Conservation (phyloP, 495 filamentous ascomycete genomes). For the Chaetomidium leptoderma region DNA sequence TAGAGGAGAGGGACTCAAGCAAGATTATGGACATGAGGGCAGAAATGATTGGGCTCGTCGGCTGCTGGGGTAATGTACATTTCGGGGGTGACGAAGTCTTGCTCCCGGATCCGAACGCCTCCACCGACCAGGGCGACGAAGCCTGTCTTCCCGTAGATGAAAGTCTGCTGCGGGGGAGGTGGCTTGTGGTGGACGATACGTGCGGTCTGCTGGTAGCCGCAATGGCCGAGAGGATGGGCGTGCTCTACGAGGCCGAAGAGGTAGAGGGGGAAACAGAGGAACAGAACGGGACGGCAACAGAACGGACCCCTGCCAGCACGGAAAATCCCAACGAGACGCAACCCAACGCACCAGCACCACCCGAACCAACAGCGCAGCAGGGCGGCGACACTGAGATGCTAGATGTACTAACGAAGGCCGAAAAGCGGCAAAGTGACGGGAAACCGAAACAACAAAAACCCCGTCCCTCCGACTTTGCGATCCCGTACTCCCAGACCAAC, state of each 20-base stretch:
- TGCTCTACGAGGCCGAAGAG: constrained; percentile 56
- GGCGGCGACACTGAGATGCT: constrained; percentile 22
- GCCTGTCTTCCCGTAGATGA: constrained; percentile 19
- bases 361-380: background rate
- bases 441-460: constrained; percentile 30
- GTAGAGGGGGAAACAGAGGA: constrained; percentile 5
- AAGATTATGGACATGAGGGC: constrained; percentile 87
- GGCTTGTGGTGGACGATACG: constrained; percentile 87
- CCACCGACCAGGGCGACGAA: constrained; percentile 26
- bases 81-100: constrained; percentile 39
- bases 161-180: constrained; percentile 55
- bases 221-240: constrained; percentile 86
- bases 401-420: constrained; percentile 12
- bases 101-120: constrained; percentile 29
- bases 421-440: constrained; percentile 10
- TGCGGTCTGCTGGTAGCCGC: constrained; percentile 81
- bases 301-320: background rate
- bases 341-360: constrained; percentile 1
- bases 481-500: constrained; percentile 59
- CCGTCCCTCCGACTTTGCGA: constrained; percentile 33
- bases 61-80: constrained; percentile 52
- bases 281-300: background rate
- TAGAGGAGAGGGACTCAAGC: constrained; percentile 68
- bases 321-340: background rate
- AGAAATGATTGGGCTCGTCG: constrained; percentile 69